These are phyloP conservation scores for Thalassiosira exigua DNA, from an alignment of 352 stramenopile species.

Conservation along the genomic window DNA sequence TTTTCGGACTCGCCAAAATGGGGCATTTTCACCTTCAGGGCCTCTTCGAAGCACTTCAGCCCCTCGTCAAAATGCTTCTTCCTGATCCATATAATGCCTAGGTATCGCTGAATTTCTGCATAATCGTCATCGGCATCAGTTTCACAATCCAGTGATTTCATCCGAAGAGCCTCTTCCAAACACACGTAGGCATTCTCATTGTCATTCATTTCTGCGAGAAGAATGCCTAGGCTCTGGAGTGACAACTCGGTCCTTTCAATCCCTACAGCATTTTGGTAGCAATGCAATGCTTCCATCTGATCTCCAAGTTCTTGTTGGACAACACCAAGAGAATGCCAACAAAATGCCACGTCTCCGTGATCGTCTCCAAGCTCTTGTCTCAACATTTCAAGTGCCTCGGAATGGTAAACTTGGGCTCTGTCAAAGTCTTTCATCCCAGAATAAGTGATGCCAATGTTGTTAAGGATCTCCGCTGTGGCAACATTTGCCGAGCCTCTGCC, in stretches of 20 bases:
- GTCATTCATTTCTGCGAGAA: conserved; percentile 58
- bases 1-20: conserved; percentile 50
- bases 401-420: conserved; percentile 64
- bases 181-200: conserved; percentile 73
- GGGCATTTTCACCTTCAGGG: conserved; percentile 65
- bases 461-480: conserved; percentile 64
- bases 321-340: conserved; percentile 64
- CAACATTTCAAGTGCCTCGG: conserved; percentile 65
- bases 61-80: conserved; percentile 65
- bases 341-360: conserved; percentile 68
- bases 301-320: conserved; percentile 57
- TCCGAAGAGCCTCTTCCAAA: conserved; percentile 61
- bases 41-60: conserved; percentile 62
- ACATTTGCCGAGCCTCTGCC: conserved; percentile 41
- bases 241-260: conserved; percentile 64
- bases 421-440: conserved; percentile 68
- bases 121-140: conserved; percentile 60
- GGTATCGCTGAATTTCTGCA: conserved; percentile 66
- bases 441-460: conserved; percentile 74
- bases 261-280: conserved; percentile 61
- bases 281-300: conserved; percentile 52
- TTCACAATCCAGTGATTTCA: conserved; percentile 61
- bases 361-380: conserved; percentile 61
- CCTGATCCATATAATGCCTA: conserved; percentile 63
- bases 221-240: conserved; percentile 62